Percentiles rank a stretch among this genome's conserved stretches.
These are phyloP conservation scores for Chamaecyparis obtusa DNA, from an alignment of 75 land plant genomes.

Conservation along the genomic window DNA sequence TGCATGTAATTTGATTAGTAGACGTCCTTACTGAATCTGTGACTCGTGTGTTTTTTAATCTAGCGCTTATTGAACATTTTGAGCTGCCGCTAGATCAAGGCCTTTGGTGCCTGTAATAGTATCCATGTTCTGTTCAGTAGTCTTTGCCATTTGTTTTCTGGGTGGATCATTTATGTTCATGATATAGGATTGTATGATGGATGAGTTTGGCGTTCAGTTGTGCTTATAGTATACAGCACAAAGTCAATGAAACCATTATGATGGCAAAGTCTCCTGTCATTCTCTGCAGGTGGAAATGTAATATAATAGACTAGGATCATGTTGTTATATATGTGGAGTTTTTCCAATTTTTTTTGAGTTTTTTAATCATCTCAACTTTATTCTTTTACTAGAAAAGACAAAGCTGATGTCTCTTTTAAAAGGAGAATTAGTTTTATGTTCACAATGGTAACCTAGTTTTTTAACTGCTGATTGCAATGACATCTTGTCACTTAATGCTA, in stretches of 20 bases:
- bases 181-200: background rate
- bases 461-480: background rate
- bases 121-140: background rate
- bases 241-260: background rate
- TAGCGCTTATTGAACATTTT: background rate
- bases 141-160: background rate
- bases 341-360: background rate
- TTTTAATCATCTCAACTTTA: background rate
- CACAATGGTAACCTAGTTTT: background rate
- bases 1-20: background rate
- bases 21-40: background rate
- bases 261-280: background rate
- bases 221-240: background rate
- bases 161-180: background rate
- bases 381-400: background rate
- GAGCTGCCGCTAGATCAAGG: background rate
- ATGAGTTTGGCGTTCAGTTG: background rate
- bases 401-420: background rate
- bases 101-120: background rate
- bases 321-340: background rate
- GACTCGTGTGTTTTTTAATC: background rate
- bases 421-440: background rate
- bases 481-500: background rate
- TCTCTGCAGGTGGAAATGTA: background rate
- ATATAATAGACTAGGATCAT: background rate